Base-by-base conservation (phyloP, 768 basidiomycete genomes). In the Phylloporus sp. region DNA sequence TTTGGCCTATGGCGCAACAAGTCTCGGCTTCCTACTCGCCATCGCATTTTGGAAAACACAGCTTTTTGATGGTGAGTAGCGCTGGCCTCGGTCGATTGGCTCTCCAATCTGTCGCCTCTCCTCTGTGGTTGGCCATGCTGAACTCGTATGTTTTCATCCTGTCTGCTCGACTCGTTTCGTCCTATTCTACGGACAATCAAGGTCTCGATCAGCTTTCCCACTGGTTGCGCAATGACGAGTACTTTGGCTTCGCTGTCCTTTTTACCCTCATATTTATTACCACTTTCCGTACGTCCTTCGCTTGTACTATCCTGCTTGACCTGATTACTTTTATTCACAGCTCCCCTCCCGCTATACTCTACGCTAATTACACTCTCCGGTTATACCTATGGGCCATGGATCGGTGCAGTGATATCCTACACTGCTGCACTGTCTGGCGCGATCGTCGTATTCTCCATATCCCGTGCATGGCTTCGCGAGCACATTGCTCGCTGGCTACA, bases 351-450 rank as follows among this genome's bases (percentile, higher is more conserved):
- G 31, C 76, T 97, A 49, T 97, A 95, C 72, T 94, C 91, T 59
- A 95, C 94, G 0, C 77, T 97, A 70, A 94, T 95, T 65, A 82
- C 91, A 58, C 76, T 97, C 59, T 89, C 91, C 38, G 93, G 93
- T 22, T 95, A 95, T 68, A 92, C 91, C 10, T 94, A 85, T 63
- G 91, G 91, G 46, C 77, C 88, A 20, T 86, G 84, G 83, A 77
- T 78, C 41, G 94, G 93, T 58, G 91, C 91, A 53, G 70, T 88
- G 58, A 82, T 97, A 64, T 93, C 90, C 29, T 97, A 95, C 70
- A 75, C 80, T 52, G 88, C 93, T 10, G 91, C 94, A 7, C 81
- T 97, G 38, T 73, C 80, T 2, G 93, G 94, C 49, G 93, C 93
- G 13, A 72, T 95, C 45, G 73, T 81, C 61, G 94, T 97, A 23